Evolutionary conservation across 371 early-diverging fungal species (phyloP).

Genomic region (Mortierella sp.): DNA sequence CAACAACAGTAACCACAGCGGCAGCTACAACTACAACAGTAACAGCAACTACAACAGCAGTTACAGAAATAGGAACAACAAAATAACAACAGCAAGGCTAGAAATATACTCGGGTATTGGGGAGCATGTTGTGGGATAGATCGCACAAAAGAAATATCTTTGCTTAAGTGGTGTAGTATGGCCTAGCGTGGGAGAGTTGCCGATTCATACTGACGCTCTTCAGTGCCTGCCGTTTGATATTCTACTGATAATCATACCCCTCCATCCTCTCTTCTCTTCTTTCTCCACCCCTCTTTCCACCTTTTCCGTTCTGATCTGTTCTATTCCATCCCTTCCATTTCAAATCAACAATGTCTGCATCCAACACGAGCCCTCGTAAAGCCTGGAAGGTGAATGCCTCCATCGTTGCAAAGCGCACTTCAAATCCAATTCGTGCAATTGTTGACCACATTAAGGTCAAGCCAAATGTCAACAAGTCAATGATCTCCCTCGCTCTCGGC

Average conservation of each 20-base stretch:
- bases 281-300: not conserved
- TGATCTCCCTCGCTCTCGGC: constrained; percentile 88
- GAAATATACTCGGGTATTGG: no score
- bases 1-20: no score
- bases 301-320: not conserved
- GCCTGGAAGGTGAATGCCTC: constrained; percentile 68
- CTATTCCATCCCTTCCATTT: not conserved
- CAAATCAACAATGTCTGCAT: constrained; percentile 16
- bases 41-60: no score
- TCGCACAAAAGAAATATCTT: no score
- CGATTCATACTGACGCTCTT: not conserved
- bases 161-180: no score
- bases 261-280: not conserved
- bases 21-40: no score
- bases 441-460: constrained; percentile 82
- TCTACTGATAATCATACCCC: no score
- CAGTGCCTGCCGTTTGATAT: no score
- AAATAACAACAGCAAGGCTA: no score
- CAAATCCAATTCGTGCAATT: constrained; percentile 91
- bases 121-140: no score
- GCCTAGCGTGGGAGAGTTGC: constrained; percentile 2
- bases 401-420: constrained; percentile 77
- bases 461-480: constrained; percentile 76
- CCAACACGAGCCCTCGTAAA: constrained; percentile 32
- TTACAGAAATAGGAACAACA: no score